Base-by-base conservation (phyloP, 495 filamentous ascomycete genomes). In the Cenococcum geophilum region DNA sequence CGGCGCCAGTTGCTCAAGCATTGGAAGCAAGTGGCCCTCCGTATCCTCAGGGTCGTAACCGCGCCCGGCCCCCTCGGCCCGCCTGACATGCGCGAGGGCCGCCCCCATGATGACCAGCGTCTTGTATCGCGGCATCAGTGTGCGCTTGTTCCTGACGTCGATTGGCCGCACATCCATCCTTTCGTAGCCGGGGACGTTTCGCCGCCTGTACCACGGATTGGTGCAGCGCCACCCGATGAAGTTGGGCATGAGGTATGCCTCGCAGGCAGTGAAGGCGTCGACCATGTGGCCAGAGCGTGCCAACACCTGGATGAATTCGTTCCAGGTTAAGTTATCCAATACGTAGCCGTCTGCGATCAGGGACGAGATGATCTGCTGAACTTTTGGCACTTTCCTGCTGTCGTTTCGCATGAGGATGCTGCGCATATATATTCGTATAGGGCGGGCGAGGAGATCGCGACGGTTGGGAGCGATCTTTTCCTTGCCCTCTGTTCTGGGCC, bases 191-290 rank as follows among this genome's bases (percentile, higher is more conserved):
- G 4, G 56, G 6, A 35, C 50, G 16, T 63, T 23, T 5, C 42
- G 34, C 9, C 63, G 62, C 20, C 12, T 58, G 37, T 60, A 63
- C 20, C n/a, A 32, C 1, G 63, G 63, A n/a, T 52, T 23, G 12
- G 47, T 22, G 5, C 2, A 27, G 50, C 53, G 58, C 91, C 91
- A 96, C 21, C 88, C 88, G 2, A 78, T 78, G 80, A 88, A 95
- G 47, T 80, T 76, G 5, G 81, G 81, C 82, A 92, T 91, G 58
- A 96, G 83, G 35, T 83, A 78, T 12, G 74, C 62, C 73, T 96
- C 91, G 74, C 86, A 91, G 21, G 83, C 64, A 34, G 68, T 55
- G 70, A 93, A 93, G 42, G 89, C 89, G 47, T 70, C 65, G 21
- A 72, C 42, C 16, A 62, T 52, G 58, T 60, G 40, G 48, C 62